Evolutionary conservation across 2,329 filamentous ascomycete species (phyloP).

Genomic region (Coniosporium tulheliwenetii): DNA sequence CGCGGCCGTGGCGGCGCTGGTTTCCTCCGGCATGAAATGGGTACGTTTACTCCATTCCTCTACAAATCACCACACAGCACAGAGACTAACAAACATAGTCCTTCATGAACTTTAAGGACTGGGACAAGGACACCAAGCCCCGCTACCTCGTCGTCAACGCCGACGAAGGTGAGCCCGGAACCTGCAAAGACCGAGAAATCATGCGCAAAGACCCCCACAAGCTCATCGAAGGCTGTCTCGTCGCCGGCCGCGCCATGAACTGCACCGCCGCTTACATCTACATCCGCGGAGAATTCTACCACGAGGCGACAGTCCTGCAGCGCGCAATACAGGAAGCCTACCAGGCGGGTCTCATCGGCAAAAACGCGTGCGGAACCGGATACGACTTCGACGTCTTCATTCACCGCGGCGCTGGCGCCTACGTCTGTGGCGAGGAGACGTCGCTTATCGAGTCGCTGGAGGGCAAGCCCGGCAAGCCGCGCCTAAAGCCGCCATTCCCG

Average conservation of each 20-base stretch:
- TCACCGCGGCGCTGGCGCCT: conserved; percentile 92
- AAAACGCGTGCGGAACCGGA: conserved; percentile 92
- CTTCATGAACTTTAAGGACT: conserved; percentile 99
- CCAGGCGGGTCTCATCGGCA: conserved; percentile 83
- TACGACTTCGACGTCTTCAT: conserved; percentile 97
- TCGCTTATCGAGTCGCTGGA: conserved; percentile 96
- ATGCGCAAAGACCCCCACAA: conserved; percentile 99
- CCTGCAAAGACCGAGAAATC: conserved; percentile 98
- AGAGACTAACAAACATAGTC: conserved; percentile 41
- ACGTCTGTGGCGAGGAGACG: conserved; percentile 96
- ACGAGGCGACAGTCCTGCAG: conserved; percentile 88
- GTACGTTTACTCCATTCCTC: conserved; percentile 37
- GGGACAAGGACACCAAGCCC: conserved; percentile 94
- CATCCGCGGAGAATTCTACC: conserved; percentile 95
- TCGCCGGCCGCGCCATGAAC: conserved; percentile 97
- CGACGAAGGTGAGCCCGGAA: conserved; percentile 96
- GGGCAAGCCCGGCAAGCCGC: conserved; percentile 96
- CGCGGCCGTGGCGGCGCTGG: conserved; percentile 93
- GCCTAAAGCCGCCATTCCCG: conserved; percentile 96
- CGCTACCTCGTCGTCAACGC: conserved; percentile 96
- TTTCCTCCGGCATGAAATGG: conserved; percentile 97
- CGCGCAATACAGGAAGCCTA: conserved; percentile 96
- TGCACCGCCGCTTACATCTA: conserved; percentile 98
- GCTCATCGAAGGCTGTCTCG: conserved; percentile 90
- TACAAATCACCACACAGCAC: background rate